A percentile compares a stretch with the other conserved stretches of the same genome.
Evolutionary conservation across 495 filamentous ascomycete genomes (phyloP).

Genomic region (Thermochaetoides thermophila): DNA sequence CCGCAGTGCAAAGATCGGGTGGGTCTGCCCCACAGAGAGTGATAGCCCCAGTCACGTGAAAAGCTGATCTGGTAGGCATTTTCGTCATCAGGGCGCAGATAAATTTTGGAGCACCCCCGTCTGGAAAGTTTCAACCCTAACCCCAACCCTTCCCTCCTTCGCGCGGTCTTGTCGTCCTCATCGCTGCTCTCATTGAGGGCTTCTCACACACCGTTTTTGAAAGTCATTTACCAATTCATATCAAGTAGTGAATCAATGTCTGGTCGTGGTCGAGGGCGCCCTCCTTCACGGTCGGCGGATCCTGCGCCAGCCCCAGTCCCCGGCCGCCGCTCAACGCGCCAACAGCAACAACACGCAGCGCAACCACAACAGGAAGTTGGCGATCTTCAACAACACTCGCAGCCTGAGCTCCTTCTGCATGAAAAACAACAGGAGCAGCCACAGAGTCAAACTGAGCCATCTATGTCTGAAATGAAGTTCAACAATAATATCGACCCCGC

Average conservation of each 20-base stretch:
- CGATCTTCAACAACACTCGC: not conserved
- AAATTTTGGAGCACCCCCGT: conserved; percentile 16
- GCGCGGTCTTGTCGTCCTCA: not conserved
- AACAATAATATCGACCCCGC: conserved; percentile 11
- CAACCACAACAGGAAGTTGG: conserved; percentile 3
- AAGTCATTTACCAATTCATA: too few species aligned
- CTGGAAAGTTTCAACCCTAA: conserved; percentile 15
- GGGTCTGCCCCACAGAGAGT: not conserved
- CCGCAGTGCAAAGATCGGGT: not conserved
- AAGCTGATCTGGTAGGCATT: not conserved
- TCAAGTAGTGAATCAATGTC: conserved; percentile 9
- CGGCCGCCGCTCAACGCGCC: conserved; percentile 15
- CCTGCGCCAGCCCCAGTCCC: conserved; percentile 6
- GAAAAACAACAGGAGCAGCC: conserved; percentile 6
- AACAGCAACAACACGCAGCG: conserved; percentile 12
- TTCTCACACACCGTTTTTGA: too few species aligned
- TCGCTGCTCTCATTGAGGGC: not conserved
- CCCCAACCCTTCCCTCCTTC: conserved; percentile 19
- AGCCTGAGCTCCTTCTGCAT: not conserved
- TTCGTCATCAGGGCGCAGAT: too few species aligned
- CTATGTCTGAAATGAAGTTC: not conserved
- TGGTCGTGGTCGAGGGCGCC: conserved; percentile 13
- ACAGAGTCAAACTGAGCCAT: conserved; percentile 2
- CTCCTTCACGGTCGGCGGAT: conserved; percentile 5
- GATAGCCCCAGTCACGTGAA: too few species aligned